Conservation (phyloP, 208 protist genomes). For the Leishmania mexicana region DNA sequence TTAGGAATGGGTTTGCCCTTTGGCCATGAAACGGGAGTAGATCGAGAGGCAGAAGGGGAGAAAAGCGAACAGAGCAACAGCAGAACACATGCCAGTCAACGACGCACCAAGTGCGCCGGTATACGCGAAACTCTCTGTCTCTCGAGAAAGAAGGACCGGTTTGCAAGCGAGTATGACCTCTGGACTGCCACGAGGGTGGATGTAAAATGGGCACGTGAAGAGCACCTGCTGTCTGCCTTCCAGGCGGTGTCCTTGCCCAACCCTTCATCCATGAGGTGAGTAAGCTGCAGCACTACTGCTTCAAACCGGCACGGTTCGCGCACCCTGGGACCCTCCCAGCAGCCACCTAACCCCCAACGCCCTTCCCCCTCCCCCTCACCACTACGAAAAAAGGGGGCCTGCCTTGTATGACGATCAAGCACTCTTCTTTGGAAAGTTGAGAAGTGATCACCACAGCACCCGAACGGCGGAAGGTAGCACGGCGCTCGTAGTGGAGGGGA, state of each 20-base stretch:
- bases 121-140: background rate
- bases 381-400: background rate
- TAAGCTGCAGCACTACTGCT: background rate
- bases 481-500: background rate
- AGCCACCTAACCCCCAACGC: background rate
- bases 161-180: background rate
- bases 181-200: background rate
- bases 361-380: too few relatives aligned
- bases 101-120: background rate
- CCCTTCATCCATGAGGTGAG: background rate
- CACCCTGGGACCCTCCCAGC: background rate
- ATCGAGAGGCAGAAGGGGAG: background rate
- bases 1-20: background rate
- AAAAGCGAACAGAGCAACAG: background rate
- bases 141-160: background rate
- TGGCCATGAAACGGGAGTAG: background rate
- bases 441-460: background rate
- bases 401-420: background rate
- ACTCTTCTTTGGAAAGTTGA: background rate
- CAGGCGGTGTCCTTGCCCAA: background rate
- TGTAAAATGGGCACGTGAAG: background rate
- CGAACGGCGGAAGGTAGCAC: background rate
- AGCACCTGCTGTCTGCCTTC: background rate
- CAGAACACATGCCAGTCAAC: background rate
- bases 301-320: constrained; percentile 11